Percentiles rank a stretch among this genome's conserved stretches.
phyloP scores from a whole-genome alignment of 257 asterid species.

The Ajuga chamaepitys region DNA sequence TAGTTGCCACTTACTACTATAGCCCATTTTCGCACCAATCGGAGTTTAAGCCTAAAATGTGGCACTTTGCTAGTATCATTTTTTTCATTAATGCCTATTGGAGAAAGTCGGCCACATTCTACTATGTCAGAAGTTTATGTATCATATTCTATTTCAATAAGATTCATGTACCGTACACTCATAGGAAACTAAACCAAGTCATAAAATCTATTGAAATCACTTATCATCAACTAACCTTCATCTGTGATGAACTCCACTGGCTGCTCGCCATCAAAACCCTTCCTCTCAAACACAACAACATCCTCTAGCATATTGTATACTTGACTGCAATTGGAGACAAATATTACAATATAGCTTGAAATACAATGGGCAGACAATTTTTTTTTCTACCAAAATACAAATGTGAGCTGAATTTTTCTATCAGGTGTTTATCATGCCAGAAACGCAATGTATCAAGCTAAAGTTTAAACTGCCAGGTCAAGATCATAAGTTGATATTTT shows the following conservation, averaged over 20 bases:
- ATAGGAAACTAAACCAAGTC: neutral
- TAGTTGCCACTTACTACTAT: neutral
- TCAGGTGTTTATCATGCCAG: neutral
- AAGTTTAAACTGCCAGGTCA: neutral
- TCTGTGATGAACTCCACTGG: slow-evolving; percentile 54
- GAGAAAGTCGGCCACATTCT: neutral
- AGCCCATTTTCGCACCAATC: neutral
- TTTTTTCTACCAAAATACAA: neutral
- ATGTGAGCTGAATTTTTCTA: neutral
- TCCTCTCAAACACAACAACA: slow-evolving; percentile 52
- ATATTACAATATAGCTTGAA: slow-evolving; percentile 3
- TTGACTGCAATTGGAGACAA: slow-evolving; percentile 36
- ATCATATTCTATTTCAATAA: neutral
- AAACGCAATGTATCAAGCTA: neutral
- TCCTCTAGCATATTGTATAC: slow-evolving; percentile 55
- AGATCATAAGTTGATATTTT: neutral
- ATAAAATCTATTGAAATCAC: neutral
- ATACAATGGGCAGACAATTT: neutral
- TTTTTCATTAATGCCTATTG: neutral
- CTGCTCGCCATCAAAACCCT: slow-evolving; percentile 43
- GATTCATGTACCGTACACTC: no score
- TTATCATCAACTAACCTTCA: slow-evolving; percentile 42
- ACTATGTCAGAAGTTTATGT: neutral
- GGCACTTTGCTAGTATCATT: neutral
- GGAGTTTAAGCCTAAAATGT: neutral